A percentile compares a stretch with the other conserved stretches of the same genome.
Conservation (phyloP, 2,329 filamentous ascomycete species). For the Penicillium sp. region DNA sequence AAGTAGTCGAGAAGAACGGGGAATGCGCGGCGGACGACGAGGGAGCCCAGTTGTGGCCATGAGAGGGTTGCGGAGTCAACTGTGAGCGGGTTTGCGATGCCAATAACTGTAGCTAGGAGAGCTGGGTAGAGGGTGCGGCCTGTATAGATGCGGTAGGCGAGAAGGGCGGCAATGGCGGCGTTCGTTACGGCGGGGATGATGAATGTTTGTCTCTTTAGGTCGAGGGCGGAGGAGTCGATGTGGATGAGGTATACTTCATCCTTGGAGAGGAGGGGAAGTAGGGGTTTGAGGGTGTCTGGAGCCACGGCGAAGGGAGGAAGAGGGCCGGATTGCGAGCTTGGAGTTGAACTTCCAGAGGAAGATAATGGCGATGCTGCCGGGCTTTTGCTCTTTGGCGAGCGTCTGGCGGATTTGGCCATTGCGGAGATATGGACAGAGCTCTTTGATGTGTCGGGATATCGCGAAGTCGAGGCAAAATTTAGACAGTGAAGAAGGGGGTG, state of each 20-base stretch:
- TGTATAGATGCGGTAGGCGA: conserved; percentile 70
- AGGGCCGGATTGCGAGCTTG: conserved; percentile 38
- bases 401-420: conserved; percentile 45
- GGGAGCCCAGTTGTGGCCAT: conserved; percentile 61
- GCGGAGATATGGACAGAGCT: not conserved
- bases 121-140: conserved; percentile 75
- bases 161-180: conserved; percentile 64
- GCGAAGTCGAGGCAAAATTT: not conserved
- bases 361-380: conserved; percentile 29
- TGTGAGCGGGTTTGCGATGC: conserved; percentile 68
- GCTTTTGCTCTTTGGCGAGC: conserved; percentile 36
- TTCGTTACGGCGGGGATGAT: conserved; percentile 79
- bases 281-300: conserved; percentile 65
- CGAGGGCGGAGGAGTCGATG: conserved; percentile 71
- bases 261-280: conserved; percentile 69
- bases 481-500: not conserved
- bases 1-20: conserved; percentile 77
- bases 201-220: conserved; percentile 84
- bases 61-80: conserved; percentile 64
- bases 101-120: conserved; percentile 68
- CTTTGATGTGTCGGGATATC: not conserved
- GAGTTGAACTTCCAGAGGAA: conserved; percentile 39
- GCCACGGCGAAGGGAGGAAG: conserved; percentile 72
- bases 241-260: conserved; percentile 82
- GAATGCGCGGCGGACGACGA: conserved; percentile 64